A percentile compares a stretch with the other conserved stretches of the same genome.
phyloP scores from a whole-genome alignment of 2,329 filamentous ascomycete genomes.

The Neofusicoccum ribis region DNA sequence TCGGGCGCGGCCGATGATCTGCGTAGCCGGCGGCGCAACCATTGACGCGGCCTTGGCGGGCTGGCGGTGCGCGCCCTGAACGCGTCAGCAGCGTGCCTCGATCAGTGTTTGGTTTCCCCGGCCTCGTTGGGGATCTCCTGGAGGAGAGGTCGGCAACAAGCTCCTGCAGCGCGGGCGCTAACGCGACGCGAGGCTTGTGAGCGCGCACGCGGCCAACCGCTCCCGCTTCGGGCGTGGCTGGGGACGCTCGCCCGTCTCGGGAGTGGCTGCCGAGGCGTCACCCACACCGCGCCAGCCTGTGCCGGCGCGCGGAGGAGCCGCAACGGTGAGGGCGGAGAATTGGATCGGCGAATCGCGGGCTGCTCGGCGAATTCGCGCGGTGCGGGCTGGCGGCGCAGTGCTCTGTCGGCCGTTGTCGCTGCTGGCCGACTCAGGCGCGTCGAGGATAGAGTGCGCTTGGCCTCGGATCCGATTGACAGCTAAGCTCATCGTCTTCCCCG shows the following conservation, averaged over 20 bases:
- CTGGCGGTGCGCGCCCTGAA: neutral
- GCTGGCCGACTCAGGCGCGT: neutral
- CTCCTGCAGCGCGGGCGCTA: constrained; percentile 2
- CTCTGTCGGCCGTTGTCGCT: neutral
- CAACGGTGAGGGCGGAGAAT: neutral
- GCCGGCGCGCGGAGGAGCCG: neutral
- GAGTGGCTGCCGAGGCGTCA: constrained; percentile 4
- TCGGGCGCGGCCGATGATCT: constrained; percentile 4
- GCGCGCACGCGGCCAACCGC: neutral
- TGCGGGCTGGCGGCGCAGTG: neutral
- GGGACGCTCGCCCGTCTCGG: neutral
- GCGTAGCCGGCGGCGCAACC: constrained; percentile 1
- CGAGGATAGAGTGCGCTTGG: constrained; percentile 2
- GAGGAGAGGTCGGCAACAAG: neutral
- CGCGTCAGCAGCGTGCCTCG: constrained; percentile 1
- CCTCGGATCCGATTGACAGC: neutral
- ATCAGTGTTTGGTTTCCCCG: neutral
- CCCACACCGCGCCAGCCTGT: neutral
- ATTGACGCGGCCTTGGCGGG: constrained; percentile 6
- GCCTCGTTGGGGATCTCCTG: neutral
- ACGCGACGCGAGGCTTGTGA: neutral
- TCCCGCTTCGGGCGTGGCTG: neutral
- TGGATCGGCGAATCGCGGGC: neutral
- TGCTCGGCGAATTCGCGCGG: neutral
- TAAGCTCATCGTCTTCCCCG: neutral